Conservation (phyloP, 257 asterid species). For the Ophiorrhiza pumila region DNA sequence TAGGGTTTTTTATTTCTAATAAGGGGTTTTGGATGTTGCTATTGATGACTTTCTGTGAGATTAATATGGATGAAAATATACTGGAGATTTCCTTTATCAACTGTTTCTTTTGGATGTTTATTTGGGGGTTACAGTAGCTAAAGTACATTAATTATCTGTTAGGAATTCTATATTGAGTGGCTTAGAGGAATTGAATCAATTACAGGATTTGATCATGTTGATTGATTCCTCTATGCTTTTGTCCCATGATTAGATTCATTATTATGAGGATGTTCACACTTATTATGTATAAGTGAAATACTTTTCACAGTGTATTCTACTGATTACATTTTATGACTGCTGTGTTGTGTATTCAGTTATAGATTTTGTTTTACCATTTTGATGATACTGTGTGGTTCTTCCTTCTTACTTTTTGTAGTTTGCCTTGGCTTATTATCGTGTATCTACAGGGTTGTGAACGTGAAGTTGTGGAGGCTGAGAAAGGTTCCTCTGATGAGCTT, state of each 20-base stretch:
- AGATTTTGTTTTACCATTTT: not conserved
- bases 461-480: conserved; percentile 84
- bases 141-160: not conserved
- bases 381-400: not conserved
- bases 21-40: too few species aligned
- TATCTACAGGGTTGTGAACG: conserved; percentile 82
- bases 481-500: conserved; percentile 61
- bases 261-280: not conserved
- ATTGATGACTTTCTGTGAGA: too few species aligned
- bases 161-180: not conserved
- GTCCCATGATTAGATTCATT: not conserved
- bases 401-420: not conserved
- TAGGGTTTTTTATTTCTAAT: not conserved
- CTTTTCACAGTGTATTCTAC: not conserved
- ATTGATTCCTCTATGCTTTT: not conserved
- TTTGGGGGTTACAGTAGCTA: not conserved
- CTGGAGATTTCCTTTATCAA: not conserved
- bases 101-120: not conserved
- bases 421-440: not conserved
- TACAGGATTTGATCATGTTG: not conserved
- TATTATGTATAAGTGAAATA: not conserved
- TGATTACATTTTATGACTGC: not conserved
- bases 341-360: not conserved
- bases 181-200: not conserved
- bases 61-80: too few species aligned